Evolutionary conservation across 1,284 basidiomycete genomes (phyloP).

Genomic region (Cryptococcus sp.): DNA sequence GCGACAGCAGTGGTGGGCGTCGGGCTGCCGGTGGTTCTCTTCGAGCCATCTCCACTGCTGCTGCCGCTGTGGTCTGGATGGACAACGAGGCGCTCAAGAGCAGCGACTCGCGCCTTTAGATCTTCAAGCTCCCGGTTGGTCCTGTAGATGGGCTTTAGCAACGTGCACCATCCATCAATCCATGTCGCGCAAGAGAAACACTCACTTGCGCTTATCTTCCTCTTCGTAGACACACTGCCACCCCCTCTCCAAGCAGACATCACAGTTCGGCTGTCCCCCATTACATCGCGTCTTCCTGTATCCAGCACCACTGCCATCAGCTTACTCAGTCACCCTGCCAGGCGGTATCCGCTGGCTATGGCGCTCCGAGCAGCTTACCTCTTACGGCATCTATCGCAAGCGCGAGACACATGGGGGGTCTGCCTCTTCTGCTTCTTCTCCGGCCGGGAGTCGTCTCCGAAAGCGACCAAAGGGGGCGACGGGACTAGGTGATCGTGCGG

Average conservation of each 20-base stretch:
- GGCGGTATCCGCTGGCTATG: background rate
- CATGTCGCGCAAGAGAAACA: background rate
- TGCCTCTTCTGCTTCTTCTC: too few relatives aligned
- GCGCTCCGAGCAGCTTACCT: conserved; percentile 8
- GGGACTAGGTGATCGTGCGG: too few relatives aligned
- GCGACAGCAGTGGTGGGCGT: background rate
- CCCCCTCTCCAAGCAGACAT: conserved; percentile 12
- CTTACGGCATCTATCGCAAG: conserved; percentile 23
- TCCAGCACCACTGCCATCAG: background rate
- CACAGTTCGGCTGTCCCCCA: conserved; percentile 14
- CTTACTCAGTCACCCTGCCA: background rate
- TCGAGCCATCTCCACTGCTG: background rate
- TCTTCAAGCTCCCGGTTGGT: conserved; percentile 13
- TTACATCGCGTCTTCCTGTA: conserved; percentile 23
- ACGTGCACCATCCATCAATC: background rate
- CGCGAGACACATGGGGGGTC: conserved; percentile 12
- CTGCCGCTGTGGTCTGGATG: background rate
- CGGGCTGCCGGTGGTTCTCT: background rate
- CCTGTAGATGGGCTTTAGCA: background rate
- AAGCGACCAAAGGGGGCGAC: too few relatives aligned
- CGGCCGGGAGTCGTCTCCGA: too few relatives aligned
- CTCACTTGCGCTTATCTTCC: conserved; percentile 25
- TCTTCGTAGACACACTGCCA: conserved; percentile 21
- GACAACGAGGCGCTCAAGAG: conserved; percentile 4
- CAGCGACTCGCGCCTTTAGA: conserved; percentile 10